Evolutionary conservation across 495 filamentous ascomycete species (phyloP).

Genomic region (Penicillium goetzii): DNA sequence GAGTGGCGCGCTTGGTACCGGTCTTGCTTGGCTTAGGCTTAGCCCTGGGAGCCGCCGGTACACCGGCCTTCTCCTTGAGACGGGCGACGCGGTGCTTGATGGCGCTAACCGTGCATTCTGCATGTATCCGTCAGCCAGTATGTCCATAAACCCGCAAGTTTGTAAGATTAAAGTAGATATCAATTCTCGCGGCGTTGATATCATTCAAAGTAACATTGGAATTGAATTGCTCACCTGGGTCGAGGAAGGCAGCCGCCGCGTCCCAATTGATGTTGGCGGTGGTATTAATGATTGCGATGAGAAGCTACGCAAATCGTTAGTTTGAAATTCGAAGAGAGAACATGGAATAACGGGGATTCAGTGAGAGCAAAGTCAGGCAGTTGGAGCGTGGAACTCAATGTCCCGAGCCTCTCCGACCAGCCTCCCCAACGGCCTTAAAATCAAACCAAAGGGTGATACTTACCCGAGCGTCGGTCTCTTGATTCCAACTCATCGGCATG

Average conservation of each 20-base stretch:
- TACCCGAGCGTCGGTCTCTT: slow-evolving; percentile 17
- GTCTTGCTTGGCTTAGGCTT: background rate
- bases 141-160: background rate
- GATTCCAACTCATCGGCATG: slow-evolving; percentile 17
- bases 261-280: slow-evolving; percentile 7
- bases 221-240: slow-evolving; percentile 6
- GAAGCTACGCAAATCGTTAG: slow-evolving; percentile 2
- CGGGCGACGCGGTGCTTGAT: slow-evolving; percentile 21
- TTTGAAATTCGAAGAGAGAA: too few species aligned
- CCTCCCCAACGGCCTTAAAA: background rate
- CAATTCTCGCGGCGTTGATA: background rate
- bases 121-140: too few species aligned
- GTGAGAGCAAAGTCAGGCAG: background rate
- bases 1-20: background rate
- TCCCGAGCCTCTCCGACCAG: background rate
- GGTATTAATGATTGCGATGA: slow-evolving; percentile 3
- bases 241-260: slow-evolving; percentile 8
- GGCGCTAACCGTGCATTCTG: slow-evolving; percentile 17
- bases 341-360: background rate
- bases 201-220: background rate
- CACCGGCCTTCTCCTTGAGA: slow-evolving; percentile 10
- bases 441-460: background rate
- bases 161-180: background rate
- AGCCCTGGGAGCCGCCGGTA: background rate
- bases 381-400: background rate